Evolutionary conservation across 2,329 filamentous ascomycete species (phyloP).

Genomic region (Epichloe typhina): DNA sequence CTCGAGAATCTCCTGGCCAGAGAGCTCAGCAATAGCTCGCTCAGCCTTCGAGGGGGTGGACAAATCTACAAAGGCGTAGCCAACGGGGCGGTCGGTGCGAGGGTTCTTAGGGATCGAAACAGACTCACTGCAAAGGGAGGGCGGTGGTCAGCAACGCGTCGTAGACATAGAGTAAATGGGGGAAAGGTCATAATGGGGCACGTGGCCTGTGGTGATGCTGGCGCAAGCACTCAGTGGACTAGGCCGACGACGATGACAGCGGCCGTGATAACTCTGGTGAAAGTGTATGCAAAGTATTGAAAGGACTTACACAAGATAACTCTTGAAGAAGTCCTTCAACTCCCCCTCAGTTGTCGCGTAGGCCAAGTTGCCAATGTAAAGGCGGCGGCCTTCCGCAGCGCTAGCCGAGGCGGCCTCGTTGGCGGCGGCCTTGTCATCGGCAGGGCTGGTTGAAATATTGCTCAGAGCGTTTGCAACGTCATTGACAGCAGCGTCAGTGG

Average conservation of each 20-base stretch:
- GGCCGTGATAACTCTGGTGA: not conserved
- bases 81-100: constrained; percentile 93
- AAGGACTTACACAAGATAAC: constrained; percentile 94
- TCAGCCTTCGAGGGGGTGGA: constrained; percentile 90
- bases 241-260: too few species aligned
- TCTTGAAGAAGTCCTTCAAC: constrained; percentile 99
- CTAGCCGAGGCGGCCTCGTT: constrained; percentile 90
- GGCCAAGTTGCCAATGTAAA: constrained; percentile 99
- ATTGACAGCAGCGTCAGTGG: constrained; percentile 53
- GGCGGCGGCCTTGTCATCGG: constrained; percentile 47
- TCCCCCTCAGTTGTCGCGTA: constrained; percentile 99
- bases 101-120: constrained; percentile 99
- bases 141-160: constrained; percentile 2
- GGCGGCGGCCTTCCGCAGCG: constrained; percentile 95
- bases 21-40: constrained; percentile 88
- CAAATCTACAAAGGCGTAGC: constrained; percentile 97
- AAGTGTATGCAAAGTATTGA: not conserved
- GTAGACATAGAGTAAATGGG: not conserved
- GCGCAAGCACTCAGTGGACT: not conserved
- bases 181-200: not conserved
- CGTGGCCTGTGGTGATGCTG: not conserved
- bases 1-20: constrained; percentile 93
- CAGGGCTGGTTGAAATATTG: constrained; percentile 52
- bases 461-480: constrained; percentile 63
- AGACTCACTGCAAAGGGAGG: constrained; percentile 57